phyloP scores from a whole-genome alignment of 257 asterid genomes.

The Capsicum pubescens region DNA sequence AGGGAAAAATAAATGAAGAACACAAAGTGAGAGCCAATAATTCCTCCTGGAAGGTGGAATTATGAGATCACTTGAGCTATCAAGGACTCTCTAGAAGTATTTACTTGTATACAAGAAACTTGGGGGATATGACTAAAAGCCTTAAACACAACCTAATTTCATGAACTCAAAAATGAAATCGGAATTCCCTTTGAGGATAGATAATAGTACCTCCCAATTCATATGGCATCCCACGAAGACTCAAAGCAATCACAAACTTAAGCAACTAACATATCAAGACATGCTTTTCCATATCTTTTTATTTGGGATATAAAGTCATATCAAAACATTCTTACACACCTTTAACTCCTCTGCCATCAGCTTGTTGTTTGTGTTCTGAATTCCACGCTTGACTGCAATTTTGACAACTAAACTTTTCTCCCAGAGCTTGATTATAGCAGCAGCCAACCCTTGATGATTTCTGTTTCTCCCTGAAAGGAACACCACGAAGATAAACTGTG shows the following conservation, averaged over 20 bases:
- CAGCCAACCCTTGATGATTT: conserved; percentile 96
- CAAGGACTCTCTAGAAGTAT: not conserved
- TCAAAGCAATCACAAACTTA: not conserved
- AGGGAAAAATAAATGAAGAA: not conserved
- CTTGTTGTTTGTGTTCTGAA: conserved; percentile 95
- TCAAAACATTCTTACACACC: conserved; percentile 50
- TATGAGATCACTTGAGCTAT: not conserved
- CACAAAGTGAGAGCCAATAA: not conserved
- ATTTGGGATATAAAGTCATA: not conserved
- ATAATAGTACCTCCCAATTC: not conserved
- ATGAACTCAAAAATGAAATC: not conserved
- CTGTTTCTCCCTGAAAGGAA: conserved; percentile 79
- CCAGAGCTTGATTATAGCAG: conserved; percentile 90
- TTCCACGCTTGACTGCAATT: conserved; percentile 99
- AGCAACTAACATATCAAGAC: not conserved
- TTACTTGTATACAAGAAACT: not conserved
- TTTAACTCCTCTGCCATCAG: conserved; percentile 95
- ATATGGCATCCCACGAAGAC: not conserved
- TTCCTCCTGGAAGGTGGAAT: conserved; percentile 15
- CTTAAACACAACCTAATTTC: not conserved
- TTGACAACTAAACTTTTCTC: conserved; percentile 91
- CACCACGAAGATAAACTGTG: conserved; percentile 29
- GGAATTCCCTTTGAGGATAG: not conserved
- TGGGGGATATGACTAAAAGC: not conserved
- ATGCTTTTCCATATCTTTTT: not conserved